A percentile compares a stretch with the other conserved stretches of the same genome.
Conservation (phyloP, 139 green algal species). For the Coccomyxa sp. region DNA sequence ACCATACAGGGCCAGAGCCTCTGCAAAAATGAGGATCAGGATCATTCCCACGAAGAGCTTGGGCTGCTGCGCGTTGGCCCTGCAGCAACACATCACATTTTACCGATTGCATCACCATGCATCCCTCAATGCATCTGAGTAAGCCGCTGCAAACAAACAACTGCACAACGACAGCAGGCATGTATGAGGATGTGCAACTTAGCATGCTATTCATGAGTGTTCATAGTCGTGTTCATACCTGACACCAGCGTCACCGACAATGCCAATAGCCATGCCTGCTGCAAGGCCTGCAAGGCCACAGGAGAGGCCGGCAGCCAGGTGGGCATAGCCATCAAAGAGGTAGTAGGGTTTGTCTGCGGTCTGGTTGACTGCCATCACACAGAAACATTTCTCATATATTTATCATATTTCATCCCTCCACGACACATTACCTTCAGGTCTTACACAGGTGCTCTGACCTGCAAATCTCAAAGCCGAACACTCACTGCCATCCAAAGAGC, state of each 20-base stretch:
- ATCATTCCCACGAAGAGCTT: slow-evolving; percentile 99
- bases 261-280: slow-evolving; percentile 98
- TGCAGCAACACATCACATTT: slow-evolving; percentile 23
- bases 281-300: slow-evolving; percentile 92
- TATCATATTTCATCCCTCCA: too few relatives aligned
- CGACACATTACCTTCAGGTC: too few relatives aligned
- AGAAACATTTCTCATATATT: not conserved
- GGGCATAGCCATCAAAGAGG: slow-evolving; percentile 97
- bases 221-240: slow-evolving; percentile 35
- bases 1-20: slow-evolving; percentile 97
- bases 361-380: slow-evolving; percentile 66
- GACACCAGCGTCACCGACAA: slow-evolving; percentile 97
- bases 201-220: not conserved
- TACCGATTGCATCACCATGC: not conserved
- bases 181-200: not conserved
- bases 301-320: slow-evolving; percentile 89
- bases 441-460: too few relatives aligned
- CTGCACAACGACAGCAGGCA: not conserved
- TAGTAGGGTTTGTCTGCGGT: slow-evolving; percentile 80
- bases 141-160: not conserved
- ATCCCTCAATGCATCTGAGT: too few relatives aligned
- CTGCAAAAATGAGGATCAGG: slow-evolving; percentile 99
- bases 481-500: too few relatives aligned
- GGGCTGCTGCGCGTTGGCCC: slow-evolving; percentile 98
- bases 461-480: too few relatives aligned